Evolutionary conservation across 2,329 filamentous ascomycete genomes (phyloP).

Genomic region (Penicillium olsonii): DNA sequence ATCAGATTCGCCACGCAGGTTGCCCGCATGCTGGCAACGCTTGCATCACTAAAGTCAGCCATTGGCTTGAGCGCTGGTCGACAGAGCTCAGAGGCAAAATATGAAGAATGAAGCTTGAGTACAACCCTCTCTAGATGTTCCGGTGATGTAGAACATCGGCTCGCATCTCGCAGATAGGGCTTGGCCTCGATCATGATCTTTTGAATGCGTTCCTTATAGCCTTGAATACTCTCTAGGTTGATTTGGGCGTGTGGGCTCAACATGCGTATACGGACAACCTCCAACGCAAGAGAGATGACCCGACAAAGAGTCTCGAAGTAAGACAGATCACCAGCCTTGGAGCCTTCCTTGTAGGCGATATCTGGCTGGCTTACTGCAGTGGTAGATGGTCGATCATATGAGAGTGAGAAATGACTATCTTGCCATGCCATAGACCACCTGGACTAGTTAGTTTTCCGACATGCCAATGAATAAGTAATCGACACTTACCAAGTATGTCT

Average conservation of each 20-base stretch:
- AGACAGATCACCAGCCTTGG: conserved; percentile 50
- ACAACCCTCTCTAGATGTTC: conserved; percentile 63
- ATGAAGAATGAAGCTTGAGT: conserved; percentile 62
- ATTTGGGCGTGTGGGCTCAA: conserved; percentile 56
- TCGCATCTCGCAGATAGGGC: conserved; percentile 58
- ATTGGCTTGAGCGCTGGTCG: conserved; percentile 60
- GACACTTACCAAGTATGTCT: conserved; percentile 46
- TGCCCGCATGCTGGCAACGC: conserved; percentile 46
- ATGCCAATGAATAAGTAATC: background rate
- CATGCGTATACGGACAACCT: conserved; percentile 61
- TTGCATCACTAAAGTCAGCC: conserved; percentile 46
- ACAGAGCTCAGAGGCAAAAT: conserved; percentile 63
- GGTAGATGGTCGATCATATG: conserved; percentile 61
- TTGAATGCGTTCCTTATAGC: conserved; percentile 59
- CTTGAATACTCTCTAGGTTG: conserved; percentile 55
- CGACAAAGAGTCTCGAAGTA: conserved; percentile 63
- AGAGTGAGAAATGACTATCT: conserved; percentile 64
- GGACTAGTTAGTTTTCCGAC: background rate
- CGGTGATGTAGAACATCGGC: conserved; percentile 40
- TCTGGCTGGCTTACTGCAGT: conserved; percentile 55
- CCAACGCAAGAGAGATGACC: conserved; percentile 55
- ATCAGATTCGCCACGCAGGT: conserved; percentile 59
- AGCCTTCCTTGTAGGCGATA: conserved; percentile 52
- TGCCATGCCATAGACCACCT: conserved; percentile 67
- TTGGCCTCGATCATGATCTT: conserved; percentile 60